Evolutionary conservation across 371 early-diverging fungal genomes (phyloP), one percentile per base, ranked within the genome.

Genomic region (Circinella umbellata): DNA sequence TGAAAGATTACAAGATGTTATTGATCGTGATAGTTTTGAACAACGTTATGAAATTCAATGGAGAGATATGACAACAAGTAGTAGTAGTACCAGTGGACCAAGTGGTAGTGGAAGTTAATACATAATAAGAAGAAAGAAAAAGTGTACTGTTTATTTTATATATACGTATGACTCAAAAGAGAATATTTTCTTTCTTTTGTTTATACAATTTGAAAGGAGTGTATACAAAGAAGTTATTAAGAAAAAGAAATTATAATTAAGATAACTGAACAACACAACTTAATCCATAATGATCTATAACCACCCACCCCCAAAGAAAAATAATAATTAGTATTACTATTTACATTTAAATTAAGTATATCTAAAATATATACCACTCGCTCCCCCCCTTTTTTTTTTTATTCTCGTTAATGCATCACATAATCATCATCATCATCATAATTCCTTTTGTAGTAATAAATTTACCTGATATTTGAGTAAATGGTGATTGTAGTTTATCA

Each of bases 401-500:
- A 27, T 27, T 27, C 27, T 27, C 27, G 27, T 2, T 27, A 27
- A 27, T 27, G 27, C 27, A 2, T 27, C 27, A 27, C 27, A 27
- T 27, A 27, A 27, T 27, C 27, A 27, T 27, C 27, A 27, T 27
- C 27, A 27, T 27, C 27, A 27, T 27, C 0, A 27, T 27, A 27
- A 27, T 27, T 1, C 0, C 27, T 27, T 27, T 27, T 27, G 27
- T 27, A 27, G 27, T 27, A 27, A 27, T 27, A 27, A 27, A 27
- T 27, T 66, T 74, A 71, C 75, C 75, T 67, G 75, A 74, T 27
- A 74, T 36, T 61, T 72, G 72, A 38, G 72, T 67, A 61, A 72
- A 72, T 35, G 69, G 62, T 35, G 65, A 60, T 11, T 20, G 42
- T 18, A 55, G 37, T 13, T 61, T 68, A 42, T 69, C 70, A 5